Evolutionary conservation across 495 filamentous ascomycete genomes (phyloP).

Genomic region (Neurospora sp.): DNA sequence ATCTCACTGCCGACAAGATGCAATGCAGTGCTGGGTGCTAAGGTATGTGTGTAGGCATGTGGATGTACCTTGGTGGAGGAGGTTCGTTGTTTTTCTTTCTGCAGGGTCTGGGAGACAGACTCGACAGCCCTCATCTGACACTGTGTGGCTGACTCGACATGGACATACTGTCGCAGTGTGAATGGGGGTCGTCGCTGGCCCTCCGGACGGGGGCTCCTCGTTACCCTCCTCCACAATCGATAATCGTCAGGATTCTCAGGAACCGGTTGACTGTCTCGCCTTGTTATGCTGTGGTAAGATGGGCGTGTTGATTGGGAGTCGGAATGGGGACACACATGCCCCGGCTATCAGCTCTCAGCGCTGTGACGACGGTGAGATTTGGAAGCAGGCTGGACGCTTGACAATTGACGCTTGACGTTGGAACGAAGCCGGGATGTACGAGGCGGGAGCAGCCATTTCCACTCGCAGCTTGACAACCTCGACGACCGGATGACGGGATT

Average conservation of each 20-base stretch:
- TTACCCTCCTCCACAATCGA: neutral
- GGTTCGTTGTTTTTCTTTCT: neutral
- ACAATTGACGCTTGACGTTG: neutral
- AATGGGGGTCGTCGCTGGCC: neutral
- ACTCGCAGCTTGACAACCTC: neutral
- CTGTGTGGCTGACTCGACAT: neutral
- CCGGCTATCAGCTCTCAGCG: neutral
- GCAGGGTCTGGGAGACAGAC: neutral
- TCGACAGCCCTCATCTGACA: neutral
- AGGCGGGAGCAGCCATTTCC: neutral
- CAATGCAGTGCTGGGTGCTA: neutral
- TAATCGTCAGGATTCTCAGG: neutral
- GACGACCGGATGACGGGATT: neutral
- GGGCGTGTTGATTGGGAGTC: neutral
- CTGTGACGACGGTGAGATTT: neutral
- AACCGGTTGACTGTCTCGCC: neutral
- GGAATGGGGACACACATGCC: neutral
- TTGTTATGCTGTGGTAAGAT: neutral
- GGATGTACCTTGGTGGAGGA: neutral
- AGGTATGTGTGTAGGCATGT: neutral
- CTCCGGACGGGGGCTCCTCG: neutral
- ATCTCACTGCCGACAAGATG: neutral
- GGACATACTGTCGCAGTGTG: neutral
- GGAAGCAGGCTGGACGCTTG: neutral
- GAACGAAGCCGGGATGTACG: neutral